Percentiles rank a stretch among this genome's conserved stretches.
These are phyloP conservation scores for Hirsutella rhossiliensis DNA, from an alignment of 2,329 filamentous ascomycete genomes.

Conservation along the genomic window DNA sequence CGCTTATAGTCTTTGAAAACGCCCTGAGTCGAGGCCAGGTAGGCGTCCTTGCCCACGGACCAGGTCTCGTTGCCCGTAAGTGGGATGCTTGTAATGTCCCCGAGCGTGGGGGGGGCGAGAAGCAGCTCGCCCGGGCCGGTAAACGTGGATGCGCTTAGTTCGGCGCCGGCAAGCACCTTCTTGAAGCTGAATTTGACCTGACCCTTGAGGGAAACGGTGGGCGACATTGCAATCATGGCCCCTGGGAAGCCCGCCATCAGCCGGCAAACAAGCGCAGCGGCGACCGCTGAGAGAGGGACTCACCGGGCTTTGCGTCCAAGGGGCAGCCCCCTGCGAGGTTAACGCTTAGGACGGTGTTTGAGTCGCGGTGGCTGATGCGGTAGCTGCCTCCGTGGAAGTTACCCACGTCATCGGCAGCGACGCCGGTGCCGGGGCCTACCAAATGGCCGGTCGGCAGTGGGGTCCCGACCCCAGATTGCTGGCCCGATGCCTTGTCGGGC, in stretches of 20 bases:
- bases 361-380: conserved; percentile 82
- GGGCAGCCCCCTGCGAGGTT: conserved; percentile 86
- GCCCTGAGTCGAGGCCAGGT: conserved; percentile 76
- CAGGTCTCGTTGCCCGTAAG: conserved; percentile 63
- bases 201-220: conserved; percentile 74
- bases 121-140: conserved; percentile 87
- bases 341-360: conserved; percentile 78
- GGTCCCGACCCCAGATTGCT: conserved; percentile 14
- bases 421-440: conserved; percentile 28
- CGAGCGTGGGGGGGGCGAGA: conserved; percentile 66
- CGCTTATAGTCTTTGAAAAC: conserved; percentile 78
- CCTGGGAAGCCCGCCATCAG: conserved; percentile 30
- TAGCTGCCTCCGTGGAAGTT: conserved; percentile 97
- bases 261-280: too few species aligned
- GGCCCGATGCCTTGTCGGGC: neutral
- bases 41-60: conserved; percentile 79
- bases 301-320: conserved; percentile 67
- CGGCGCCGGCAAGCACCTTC: conserved; percentile 75
- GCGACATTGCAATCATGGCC: conserved; percentile 90
- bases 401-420: conserved; percentile 74
- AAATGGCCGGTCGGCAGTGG: conserved; percentile 17
- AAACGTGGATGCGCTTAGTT: conserved; percentile 67
- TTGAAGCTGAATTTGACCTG: conserved; percentile 78
- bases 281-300: conserved; percentile 1
- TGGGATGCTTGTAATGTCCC: conserved; percentile 74